Evolutionary conservation across 768 basidiomycete species (phyloP), one percentile per base, ranked within the genome.

Genomic region (Suillus brevipes): DNA sequence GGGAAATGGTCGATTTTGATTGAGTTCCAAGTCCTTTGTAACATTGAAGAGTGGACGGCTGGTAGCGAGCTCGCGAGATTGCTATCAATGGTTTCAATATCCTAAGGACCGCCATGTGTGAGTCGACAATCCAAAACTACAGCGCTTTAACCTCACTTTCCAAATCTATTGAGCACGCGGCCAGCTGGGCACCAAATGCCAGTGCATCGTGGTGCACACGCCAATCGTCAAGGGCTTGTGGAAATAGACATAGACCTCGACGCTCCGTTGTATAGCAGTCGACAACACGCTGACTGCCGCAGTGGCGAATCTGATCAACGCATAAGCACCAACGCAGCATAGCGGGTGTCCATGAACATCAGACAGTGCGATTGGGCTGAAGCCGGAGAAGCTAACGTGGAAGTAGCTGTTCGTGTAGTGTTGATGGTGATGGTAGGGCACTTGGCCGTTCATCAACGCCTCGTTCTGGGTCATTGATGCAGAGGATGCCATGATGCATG

Each of bases 91-190:
- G 91, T 94, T 75, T 95, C 94, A 42, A 96, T 84, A 71, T 97
- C 94, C 79, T 89, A 66, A 61, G 28, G 59, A 37, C 43, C 25
- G 13, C 31, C 0, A 34, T 52, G 13, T 63, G 60, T 34, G 18
- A 66, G 20, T 43, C 47, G 23, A 31, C 62, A n/a, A 59, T 67
- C 61, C 1, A 14, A 23, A 34, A 31, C 16, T 14, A 23, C 28
- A 31, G 62, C 25, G 9, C 14, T 7, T n/a, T 37, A 62, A 71
- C 25, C 36, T 60, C 55, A 84, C 85, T 88, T 90, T 70, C 87
- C 89, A 71, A 95, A 95, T 6, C 94, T 85, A 75, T 95, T 95
- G 68, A 95, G 81, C 84, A 95, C 89, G 3, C 92, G 89, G 43
- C 92, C 91, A 59, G 58, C 87, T 1, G 93, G 93, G 0, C 87